Evolutionary conservation across 805 yeast genomes (phyloP).

Genomic region (Candida glaebosa): DNA sequence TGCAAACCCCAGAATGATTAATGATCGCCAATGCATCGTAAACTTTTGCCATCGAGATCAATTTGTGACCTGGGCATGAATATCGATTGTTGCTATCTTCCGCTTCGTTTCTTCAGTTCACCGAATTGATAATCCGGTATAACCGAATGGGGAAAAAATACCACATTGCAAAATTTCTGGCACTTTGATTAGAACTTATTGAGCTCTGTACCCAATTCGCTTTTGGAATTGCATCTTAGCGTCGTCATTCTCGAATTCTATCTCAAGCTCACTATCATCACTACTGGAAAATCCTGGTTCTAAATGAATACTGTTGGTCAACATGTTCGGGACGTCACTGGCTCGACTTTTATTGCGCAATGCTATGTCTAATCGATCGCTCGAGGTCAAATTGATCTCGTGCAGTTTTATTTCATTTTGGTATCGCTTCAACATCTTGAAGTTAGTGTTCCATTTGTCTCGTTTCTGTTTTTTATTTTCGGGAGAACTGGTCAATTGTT

Average conservation of each 20-base stretch:
- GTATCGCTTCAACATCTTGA: slow-evolving; percentile 15
- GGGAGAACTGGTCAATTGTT: slow-evolving; percentile 14
- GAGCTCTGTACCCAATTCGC: slow-evolving; percentile 1
- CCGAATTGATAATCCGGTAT: too few species aligned
- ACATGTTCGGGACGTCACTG: slow-evolving; percentile 7
- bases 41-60: too few species aligned
- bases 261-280: slow-evolving; percentile 27
- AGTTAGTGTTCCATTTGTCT: slow-evolving; percentile 23
- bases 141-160: too few species aligned
- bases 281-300: slow-evolving; percentile 4
- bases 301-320: slow-evolving; percentile 6
- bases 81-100: too few species aligned
- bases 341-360: slow-evolving; percentile 4
- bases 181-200: background rate
- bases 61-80: too few species aligned
- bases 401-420: slow-evolving; percentile 7
- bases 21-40: too few species aligned
- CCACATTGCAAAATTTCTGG: too few species aligned
- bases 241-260: slow-evolving; percentile 24
- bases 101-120: too few species aligned
- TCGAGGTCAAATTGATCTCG: background rate
- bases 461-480: slow-evolving; percentile 15
- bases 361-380: slow-evolving; percentile 2
- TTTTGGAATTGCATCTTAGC: slow-evolving; percentile 16
- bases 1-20: too few species aligned